A percentile compares a stretch with the other conserved stretches of the same genome.
Conservation (phyloP, 164 flowering plant genomes). For the Vitis rupestris region DNA sequence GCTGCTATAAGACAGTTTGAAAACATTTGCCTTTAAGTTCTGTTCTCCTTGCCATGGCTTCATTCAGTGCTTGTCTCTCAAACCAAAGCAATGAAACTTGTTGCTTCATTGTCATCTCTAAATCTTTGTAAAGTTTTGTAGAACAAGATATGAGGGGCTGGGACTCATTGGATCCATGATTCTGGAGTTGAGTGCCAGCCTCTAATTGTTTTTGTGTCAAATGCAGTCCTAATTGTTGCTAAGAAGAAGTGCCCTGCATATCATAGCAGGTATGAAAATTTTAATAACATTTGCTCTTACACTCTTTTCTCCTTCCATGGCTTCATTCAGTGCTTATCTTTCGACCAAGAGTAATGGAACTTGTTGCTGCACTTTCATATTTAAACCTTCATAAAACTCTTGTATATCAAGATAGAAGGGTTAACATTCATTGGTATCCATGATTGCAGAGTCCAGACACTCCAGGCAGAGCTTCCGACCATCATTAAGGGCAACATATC, state of each 20-base stretch:
- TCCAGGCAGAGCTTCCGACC: conserved; percentile 89
- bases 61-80: conserved; percentile 82
- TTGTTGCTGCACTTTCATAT: conserved; percentile 80
- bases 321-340: conserved; percentile 85
- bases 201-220: too few species aligned
- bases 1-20: neutral
- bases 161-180: conserved; percentile 74
- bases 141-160: conserved; percentile 69
- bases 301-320: conserved; percentile 75
- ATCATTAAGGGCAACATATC: conserved; percentile 63
- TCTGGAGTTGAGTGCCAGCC: too few species aligned
- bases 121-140: conserved; percentile 66
- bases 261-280: neutral
- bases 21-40: conserved; percentile 42
- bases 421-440: conserved; percentile 76
- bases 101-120: conserved; percentile 79
- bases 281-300: conserved; percentile 39
- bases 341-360: conserved; percentile 85
- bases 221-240: too few species aligned
- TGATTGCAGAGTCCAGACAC: conserved; percentile 78
- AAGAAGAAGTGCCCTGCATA: too few species aligned
- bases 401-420: conserved; percentile 71
- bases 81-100: conserved; percentile 83
- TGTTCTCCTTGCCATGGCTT: conserved; percentile 82
- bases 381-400: conserved; percentile 69